Percentiles rank a stretch among this genome's conserved stretches.
These are phyloP conservation scores for Albugo laibachii DNA, from an alignment of 352 stramenopile genomes.

Conservation along the genomic window DNA sequence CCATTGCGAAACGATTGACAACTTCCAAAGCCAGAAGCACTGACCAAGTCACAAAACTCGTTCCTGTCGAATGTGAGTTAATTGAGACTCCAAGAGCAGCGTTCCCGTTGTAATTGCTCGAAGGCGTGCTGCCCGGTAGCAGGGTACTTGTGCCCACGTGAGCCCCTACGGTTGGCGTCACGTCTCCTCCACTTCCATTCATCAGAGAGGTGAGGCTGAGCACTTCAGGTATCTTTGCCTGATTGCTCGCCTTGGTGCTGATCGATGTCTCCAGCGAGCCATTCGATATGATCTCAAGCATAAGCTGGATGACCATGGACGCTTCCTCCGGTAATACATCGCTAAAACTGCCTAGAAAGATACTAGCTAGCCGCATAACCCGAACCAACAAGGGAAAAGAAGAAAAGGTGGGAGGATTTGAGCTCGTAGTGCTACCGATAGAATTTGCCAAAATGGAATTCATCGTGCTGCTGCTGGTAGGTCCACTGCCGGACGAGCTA, in stretches of 20 bases:
- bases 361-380: conserved; percentile 60
- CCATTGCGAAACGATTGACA: conserved; percentile 43
- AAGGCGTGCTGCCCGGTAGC: conserved; percentile 20
- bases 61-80: conserved; percentile 8
- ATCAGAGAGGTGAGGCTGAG: no score
- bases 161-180: background rate
- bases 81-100: conserved; percentile 4
- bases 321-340: conserved; percentile 41
- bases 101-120: conserved; percentile 25
- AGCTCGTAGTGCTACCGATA: conserved; percentile 17
- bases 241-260: background rate
- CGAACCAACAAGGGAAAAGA: conserved; percentile 62
- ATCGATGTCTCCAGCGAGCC: conserved; percentile 30
- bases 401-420: conserved; percentile 7
- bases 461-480: background rate
- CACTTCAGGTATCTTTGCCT: background rate
- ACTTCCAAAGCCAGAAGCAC: conserved; percentile 67
- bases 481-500: conserved; percentile 7
- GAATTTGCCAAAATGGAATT: conserved; percentile 3
- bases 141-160: background rate
- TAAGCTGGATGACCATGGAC: conserved; percentile 26
- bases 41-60: conserved; percentile 71
- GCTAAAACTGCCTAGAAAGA: conserved; percentile 58
- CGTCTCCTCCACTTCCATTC: background rate
- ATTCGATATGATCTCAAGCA: conserved; percentile 66